phyloP scores from a whole-genome alignment of 139 green algal genomes.

The Ulvella scutata region DNA sequence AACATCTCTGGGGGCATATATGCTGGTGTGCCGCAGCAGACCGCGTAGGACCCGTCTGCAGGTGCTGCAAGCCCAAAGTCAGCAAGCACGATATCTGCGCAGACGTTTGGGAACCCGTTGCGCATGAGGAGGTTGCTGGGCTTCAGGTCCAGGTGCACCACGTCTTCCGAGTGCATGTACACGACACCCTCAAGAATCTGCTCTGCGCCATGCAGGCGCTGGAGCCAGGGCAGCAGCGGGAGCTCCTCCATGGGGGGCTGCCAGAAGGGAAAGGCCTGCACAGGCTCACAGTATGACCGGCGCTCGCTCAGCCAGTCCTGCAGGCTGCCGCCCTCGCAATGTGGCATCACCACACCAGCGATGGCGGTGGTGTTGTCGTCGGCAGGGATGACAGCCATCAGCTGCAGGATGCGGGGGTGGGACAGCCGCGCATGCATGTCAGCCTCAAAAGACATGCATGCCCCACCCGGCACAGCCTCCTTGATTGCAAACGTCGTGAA shows the following conservation, averaged over 20 bases:
- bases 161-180: background rate
- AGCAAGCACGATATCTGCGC: background rate
- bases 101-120: background rate
- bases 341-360: background rate
- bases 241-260: too few relatives aligned
- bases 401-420: background rate
- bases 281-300: background rate
- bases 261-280: background rate
- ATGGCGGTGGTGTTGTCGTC: background rate
- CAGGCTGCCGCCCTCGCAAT: background rate
- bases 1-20: constrained; percentile 2
- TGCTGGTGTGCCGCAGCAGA: background rate
- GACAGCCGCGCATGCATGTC: background rate
- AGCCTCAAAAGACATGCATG: background rate
- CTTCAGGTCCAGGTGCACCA: background rate
- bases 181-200: background rate
- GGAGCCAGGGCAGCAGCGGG: background rate
- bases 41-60: background rate
- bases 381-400: background rate
- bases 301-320: background rate
- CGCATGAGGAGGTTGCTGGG: background rate
- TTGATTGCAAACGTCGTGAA: too few relatives aligned
- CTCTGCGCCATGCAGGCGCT: background rate
- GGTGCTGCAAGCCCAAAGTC: background rate
- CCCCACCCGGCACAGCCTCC: background rate